Base-by-base conservation (phyloP, 345 rosid species). In the Cardamine chenopodiifolia region DNA sequence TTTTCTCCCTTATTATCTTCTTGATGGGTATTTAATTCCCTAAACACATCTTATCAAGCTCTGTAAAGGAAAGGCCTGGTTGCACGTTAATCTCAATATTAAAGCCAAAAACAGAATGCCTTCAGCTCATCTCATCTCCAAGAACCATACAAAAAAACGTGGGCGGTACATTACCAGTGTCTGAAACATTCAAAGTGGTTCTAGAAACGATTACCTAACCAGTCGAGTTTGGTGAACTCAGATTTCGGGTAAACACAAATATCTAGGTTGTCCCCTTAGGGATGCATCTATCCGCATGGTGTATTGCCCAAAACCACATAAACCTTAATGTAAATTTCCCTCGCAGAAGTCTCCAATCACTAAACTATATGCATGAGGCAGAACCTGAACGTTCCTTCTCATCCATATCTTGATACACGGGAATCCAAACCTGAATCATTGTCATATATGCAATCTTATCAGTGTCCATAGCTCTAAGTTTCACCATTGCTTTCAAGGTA, bases 21-120 rank as follows among this genome's bases (percentile, higher is more conserved):
- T 68, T 61, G 74, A 62, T 54, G 6, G 39, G 42, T 32, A 35
- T 25, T 40, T 53, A 37, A 10, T 17, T 61, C 39, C 40, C 13
- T 52, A 68, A 59, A 75, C 47, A 31, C 4, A 28, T 42, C 79
- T 9, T 60, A 52, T 75, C 63, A 75, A 59, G 26, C 32, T 26
- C 9, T 42, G 48, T 61, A 61, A 54, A 55, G 8, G 32, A 60
- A 31, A 32, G 10, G 22, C 31, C 39, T 7, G 12, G 13, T n/a
- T 31, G 60, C 68, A 59, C 35, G 62, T 68, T 29, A 54, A 23
- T 52, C 19, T 31, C 35, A 3, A 17, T 23, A 62, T 32, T 44
- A 44, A 42, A 53, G 31, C 69, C 18, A 69, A 53, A 53, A 39
- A 12, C 17, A 53, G 32, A 63, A 17, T n/a, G 22, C 14, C 54